Conservation (phyloP, 2,329 filamentous ascomycete genomes). For the Berkeleyomyces basicola region DNA sequence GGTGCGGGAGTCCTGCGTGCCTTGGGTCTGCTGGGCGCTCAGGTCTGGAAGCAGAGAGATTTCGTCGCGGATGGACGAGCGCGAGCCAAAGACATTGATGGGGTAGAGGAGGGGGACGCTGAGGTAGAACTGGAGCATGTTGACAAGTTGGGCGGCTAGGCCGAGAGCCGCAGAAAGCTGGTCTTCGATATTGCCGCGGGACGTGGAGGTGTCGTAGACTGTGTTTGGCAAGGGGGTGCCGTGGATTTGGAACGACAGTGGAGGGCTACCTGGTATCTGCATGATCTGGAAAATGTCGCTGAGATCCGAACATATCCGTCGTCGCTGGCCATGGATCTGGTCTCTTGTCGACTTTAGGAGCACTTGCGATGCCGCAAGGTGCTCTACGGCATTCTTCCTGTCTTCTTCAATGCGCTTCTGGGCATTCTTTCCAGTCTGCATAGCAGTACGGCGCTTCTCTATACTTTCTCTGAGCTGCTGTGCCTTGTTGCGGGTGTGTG, state of each 20-base stretch:
- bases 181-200: conserved; percentile 42
- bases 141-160: conserved; percentile 57
- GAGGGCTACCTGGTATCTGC: conserved; percentile 35
- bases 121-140: conserved; percentile 69
- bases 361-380: conserved; percentile 38
- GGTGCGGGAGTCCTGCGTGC: conserved; percentile 26
- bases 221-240: conserved; percentile 67
- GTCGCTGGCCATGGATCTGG: conserved; percentile 66
- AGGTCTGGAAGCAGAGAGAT: conserved; percentile 41
- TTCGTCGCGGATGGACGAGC: conserved; percentile 58
- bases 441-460: conserved; percentile 46
- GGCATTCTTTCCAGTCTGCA: conserved; percentile 42
- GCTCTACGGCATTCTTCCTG: conserved; percentile 42
- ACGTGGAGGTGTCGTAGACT: conserved; percentile 40
- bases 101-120: conserved; percentile 66
- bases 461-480: conserved; percentile 55
- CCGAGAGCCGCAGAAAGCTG: conserved; percentile 67
- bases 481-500: conserved; percentile 43
- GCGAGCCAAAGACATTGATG: conserved; percentile 54
- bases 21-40: conserved; percentile 10
- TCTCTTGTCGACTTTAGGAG: conserved; percentile 41
- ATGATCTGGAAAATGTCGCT: conserved; percentile 65
- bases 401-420: conserved; percentile 44
- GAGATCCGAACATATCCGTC: conserved; percentile 76
- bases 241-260: conserved; percentile 72